phyloP scores from a whole-genome alignment of 2,329 filamentous ascomycete genomes.

The Thyridium curvatum region DNA sequence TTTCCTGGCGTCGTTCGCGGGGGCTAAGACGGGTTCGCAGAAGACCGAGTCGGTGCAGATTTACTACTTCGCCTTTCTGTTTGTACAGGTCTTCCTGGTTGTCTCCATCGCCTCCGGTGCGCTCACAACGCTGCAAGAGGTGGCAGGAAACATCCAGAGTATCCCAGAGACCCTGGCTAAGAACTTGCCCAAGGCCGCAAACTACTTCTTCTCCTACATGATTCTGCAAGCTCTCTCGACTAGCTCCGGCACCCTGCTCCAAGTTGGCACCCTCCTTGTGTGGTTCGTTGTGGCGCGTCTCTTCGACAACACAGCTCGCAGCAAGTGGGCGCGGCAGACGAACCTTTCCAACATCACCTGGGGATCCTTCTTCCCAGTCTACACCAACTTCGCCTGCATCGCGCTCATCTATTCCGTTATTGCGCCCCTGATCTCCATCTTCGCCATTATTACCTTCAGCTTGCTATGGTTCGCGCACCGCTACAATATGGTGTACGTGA shows the following conservation, averaged over 20 bases:
- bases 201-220: constrained; percentile 99
- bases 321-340: constrained; percentile 84
- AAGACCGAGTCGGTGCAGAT: constrained; percentile 78
- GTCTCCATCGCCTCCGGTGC: constrained; percentile 75
- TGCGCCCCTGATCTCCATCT: constrained; percentile 83
- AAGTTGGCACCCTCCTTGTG: constrained; percentile 69
- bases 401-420: constrained; percentile 84
- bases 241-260: constrained; percentile 81
- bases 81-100: constrained; percentile 90
- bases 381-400: constrained; percentile 94
- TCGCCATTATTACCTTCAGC: constrained; percentile 87
- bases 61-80: constrained; percentile 91
- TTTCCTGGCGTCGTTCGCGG: constrained; percentile 66
- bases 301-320: constrained; percentile 71
- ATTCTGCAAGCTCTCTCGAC: constrained; percentile 88
- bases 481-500: constrained; percentile 97
- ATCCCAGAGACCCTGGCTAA: constrained; percentile 67
- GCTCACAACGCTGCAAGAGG: constrained; percentile 53
- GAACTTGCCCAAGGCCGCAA: constrained; percentile 79
- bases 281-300: constrained; percentile 81
- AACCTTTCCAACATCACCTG: constrained; percentile 72
- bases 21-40: constrained; percentile 75
- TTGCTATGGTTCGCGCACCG: constrained; percentile 91
- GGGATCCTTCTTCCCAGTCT: constrained; percentile 92
- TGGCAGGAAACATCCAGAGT: constrained; percentile 51